Conservation (phyloP, 768 basidiomycete species). For the Nevesoporus exiguus region DNA sequence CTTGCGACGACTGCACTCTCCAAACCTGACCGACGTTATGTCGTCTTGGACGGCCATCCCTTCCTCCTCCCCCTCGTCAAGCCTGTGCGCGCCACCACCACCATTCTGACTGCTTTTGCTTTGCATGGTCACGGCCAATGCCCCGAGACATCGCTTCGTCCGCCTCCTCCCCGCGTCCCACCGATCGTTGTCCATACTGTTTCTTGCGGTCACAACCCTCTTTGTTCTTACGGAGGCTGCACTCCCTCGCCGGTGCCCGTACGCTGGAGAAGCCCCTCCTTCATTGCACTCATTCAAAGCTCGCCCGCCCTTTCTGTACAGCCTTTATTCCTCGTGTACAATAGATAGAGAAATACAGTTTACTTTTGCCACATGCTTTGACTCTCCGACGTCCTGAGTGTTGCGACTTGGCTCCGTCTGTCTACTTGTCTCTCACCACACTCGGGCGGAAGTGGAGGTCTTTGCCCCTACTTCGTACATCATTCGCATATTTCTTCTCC, state of each 20-base stretch:
- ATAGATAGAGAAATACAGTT: slow-evolving; percentile 37
- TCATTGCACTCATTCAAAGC: background rate
- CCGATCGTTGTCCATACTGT: background rate
- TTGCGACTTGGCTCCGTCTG: slow-evolving; percentile 31
- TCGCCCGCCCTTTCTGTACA: slow-evolving; percentile 17
- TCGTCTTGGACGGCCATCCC: background rate
- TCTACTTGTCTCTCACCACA: slow-evolving; percentile 21
- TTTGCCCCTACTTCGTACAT: slow-evolving; percentile 10
- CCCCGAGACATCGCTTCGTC: background rate
- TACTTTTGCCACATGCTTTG: slow-evolving; percentile 46
- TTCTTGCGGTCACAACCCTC: background rate
- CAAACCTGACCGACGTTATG: background rate
- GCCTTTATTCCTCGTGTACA: slow-evolving; percentile 26
- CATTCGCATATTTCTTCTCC: slow-evolving; percentile 17
- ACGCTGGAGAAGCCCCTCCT: background rate
- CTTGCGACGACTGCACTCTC: background rate
- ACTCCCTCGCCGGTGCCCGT: background rate
- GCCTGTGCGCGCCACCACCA: background rate
- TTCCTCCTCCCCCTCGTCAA: background rate
- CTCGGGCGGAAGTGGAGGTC: slow-evolving; percentile 14
- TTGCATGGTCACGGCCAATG: background rate
- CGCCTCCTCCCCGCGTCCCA: background rate
- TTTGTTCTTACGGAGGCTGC: background rate
- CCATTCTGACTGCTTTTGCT: background rate
- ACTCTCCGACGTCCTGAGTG: slow-evolving; percentile 50